A percentile compares a stretch with the other conserved stretches of the same genome.
Conservation (phyloP, 176 grass and related monocot species). For the Themeda triandra region DNA sequence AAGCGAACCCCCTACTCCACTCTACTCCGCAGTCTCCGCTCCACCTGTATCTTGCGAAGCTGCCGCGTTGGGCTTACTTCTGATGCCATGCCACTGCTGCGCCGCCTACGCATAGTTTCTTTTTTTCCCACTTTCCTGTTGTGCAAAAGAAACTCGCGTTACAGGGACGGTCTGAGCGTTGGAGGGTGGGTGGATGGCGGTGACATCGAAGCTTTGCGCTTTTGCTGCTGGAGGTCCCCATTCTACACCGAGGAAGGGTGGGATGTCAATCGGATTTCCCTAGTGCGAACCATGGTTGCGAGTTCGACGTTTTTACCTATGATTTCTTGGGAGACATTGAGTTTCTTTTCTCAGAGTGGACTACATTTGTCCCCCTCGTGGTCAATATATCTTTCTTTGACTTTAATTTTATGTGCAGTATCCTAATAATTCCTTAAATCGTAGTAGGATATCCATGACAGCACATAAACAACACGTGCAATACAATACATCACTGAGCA, state of each 20-base stretch:
- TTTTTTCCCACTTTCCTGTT: background rate
- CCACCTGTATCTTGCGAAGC: background rate
- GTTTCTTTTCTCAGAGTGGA: background rate
- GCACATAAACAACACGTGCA: slow-evolving; percentile 7
- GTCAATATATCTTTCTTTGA: background rate
- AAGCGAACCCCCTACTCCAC: slow-evolving; percentile 8
- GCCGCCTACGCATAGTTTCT: background rate
- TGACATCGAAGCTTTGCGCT: background rate
- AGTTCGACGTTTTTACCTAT: background rate
- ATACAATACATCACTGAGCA: background rate
- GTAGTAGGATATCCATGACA: background rate
- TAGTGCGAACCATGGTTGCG: background rate
- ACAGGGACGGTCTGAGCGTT: slow-evolving; percentile 10
- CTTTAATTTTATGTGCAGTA: background rate
- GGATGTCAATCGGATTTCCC: background rate
- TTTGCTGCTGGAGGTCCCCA: background rate
- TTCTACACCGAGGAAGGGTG: background rate
- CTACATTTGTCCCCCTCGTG: background rate
- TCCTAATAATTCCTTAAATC: background rate
- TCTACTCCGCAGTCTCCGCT: no score
- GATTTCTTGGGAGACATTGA: background rate
- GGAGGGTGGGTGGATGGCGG: slow-evolving; percentile 14
- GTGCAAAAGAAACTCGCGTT: background rate
- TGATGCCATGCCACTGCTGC: background rate
- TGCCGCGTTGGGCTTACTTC: background rate